Evolutionary conservation across 2,329 filamentous ascomycete genomes (phyloP).

Genomic region (Peltaster fructicola): DNA sequence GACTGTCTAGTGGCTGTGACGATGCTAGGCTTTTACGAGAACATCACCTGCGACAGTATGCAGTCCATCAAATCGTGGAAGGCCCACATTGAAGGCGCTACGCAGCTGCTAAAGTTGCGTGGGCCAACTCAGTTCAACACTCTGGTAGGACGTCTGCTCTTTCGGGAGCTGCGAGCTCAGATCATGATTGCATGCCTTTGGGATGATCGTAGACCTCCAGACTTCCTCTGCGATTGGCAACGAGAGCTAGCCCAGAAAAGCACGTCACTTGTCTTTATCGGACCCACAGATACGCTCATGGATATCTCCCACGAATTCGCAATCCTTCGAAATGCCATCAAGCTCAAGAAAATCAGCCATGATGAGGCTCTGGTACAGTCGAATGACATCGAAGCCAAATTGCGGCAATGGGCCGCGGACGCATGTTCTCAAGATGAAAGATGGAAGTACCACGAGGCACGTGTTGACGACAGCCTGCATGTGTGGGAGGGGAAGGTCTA

Average conservation of each 20-base stretch:
- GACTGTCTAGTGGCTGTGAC: constrained; percentile 19
- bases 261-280: constrained; percentile 3
- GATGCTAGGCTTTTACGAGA: constrained; percentile 22
- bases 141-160: constrained; percentile 10
- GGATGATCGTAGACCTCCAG: constrained; percentile 14
- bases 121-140: constrained; percentile 15
- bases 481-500: constrained; percentile 17
- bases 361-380: constrained; percentile 9
- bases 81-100: constrained; percentile 21
- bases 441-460: constrained; percentile 13
- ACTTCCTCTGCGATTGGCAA: constrained; percentile 15
- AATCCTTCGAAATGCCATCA: constrained; percentile 8
- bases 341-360: constrained; percentile 6
- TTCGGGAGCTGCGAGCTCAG: constrained; percentile 14
- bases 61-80: constrained; percentile 20
- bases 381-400: constrained; percentile 11
- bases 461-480: constrained; percentile 13
- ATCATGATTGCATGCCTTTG: constrained; percentile 15
- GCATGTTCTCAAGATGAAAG: constrained; percentile 5
- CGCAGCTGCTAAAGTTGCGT: constrained; percentile 18
- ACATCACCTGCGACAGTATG: constrained; percentile 15
- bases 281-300: constrained; percentile 11
- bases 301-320: constrained; percentile 13
- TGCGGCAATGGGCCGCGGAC: constrained; percentile 14
- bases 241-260: constrained; percentile 8